Percentiles rank a stretch among this genome's conserved stretches.
phyloP scores from a whole-genome alignment of 257 asterid species.

The Solanum chiquidenum region DNA sequence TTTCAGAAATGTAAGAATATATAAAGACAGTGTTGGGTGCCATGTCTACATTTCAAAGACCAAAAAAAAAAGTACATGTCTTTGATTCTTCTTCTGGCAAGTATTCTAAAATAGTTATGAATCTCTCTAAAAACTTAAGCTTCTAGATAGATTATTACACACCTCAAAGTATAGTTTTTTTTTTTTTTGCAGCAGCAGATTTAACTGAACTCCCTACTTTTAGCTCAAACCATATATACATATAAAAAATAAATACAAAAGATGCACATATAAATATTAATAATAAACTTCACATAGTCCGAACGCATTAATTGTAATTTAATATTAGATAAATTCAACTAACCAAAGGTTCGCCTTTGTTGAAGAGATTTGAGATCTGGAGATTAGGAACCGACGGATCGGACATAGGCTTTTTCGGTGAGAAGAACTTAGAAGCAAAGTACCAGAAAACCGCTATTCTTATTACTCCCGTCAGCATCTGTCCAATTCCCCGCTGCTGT shows the following conservation, averaged over 20 bases:
- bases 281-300: not conserved
- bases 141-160: not conserved
- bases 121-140: not conserved
- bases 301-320: not conserved
- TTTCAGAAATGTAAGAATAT: not conserved
- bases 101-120: not conserved
- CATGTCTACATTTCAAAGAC: not conserved
- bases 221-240: not conserved
- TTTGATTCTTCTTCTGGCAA: not conserved
- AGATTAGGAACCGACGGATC: constrained; percentile 22
- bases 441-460: constrained; percentile 94
- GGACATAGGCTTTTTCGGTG: constrained; percentile 57
- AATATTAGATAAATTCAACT: not conserved
- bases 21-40: not conserved
- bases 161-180: not conserved
- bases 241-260: not conserved
- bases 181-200: not conserved
- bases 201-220: not conserved
- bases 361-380: constrained; percentile 95
- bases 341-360: constrained; percentile 79
- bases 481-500: constrained; percentile 58
- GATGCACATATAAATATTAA: not conserved
- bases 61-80: not conserved
- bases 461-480: constrained; percentile 81
- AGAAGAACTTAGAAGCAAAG: constrained; percentile 83